Percentiles rank a stretch among this genome's conserved stretches.
These are phyloP conservation scores for Herpetomonas tarakana DNA, from an alignment of 208 protist species.

Conservation along the genomic window DNA sequence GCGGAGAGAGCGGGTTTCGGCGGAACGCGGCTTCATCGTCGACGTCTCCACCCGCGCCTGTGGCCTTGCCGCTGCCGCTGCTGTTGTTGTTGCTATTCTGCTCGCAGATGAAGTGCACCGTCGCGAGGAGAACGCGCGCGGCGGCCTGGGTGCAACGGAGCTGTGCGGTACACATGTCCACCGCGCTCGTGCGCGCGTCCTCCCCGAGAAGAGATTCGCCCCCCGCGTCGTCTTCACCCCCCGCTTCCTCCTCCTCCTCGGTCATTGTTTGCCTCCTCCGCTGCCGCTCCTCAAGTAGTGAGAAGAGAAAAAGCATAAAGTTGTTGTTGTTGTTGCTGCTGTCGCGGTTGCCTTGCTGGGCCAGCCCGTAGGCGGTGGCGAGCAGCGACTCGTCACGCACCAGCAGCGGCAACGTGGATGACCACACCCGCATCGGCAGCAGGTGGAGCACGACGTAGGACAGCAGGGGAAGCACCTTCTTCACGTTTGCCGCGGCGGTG, in stretches of 20 bases:
- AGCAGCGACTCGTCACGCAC: conserved; percentile 13
- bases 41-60: conserved; percentile 1
- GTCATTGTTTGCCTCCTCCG: no score
- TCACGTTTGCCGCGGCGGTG: conserved; percentile 27
- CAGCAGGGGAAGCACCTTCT: conserved; percentile 49
- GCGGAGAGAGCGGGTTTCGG: conserved; percentile 39
- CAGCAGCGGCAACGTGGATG: conserved; percentile 43
- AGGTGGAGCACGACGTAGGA: conserved; percentile 31
- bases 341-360: not conserved
- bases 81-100: conserved; percentile 11
- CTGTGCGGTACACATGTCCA: conserved; percentile 29
- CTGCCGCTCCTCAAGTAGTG: not conserved
- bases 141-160: conserved; percentile 46
- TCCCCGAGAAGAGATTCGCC: conserved; percentile 26
- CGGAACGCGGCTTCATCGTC: conserved; percentile 77
- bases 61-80: not conserved
- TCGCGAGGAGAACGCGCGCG: conserved; percentile 45
- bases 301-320: not conserved
- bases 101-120: conserved; percentile 48
- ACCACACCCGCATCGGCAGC: conserved; percentile 59
- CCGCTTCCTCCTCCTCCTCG: not conserved
- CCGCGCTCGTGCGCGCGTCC: conserved; percentile 17
- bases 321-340: not conserved
- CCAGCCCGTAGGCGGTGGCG: not conserved
- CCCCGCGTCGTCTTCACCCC: not conserved